Percentiles rank a stretch among this genome's conserved stretches.
phyloP scores from a whole-genome alignment of 371 early-diverging fungal genomes.

The Syncephalastrum monosporum region DNA sequence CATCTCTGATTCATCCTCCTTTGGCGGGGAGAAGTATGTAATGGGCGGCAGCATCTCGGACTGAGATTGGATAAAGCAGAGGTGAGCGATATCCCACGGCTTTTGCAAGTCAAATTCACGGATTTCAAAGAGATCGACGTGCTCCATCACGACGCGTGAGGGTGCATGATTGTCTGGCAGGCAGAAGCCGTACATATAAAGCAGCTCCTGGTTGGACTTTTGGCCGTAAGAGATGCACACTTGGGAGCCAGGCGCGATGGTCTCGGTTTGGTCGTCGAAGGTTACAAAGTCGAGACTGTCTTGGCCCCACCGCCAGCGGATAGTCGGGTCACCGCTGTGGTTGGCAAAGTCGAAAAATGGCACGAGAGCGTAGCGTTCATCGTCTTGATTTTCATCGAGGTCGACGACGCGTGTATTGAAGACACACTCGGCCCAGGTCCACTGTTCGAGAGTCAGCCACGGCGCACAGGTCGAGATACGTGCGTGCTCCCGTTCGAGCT shows the following conservation, averaged over 20 bases:
- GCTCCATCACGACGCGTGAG: constrained; percentile 16
- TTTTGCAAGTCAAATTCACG: constrained; percentile 20
- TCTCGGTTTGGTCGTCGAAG: neutral
- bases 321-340: constrained; percentile 41
- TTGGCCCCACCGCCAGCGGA: constrained; percentile 47
- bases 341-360: constrained; percentile 66
- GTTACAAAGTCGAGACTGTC: constrained; percentile 13
- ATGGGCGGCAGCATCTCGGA: constrained; percentile 12
- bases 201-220: constrained; percentile 64
- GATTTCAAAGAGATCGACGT: constrained; percentile 19
- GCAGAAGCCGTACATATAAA: constrained; percentile 61
- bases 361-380: constrained; percentile 21
- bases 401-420: constrained; percentile 56
- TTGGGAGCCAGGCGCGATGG: constrained; percentile 19
- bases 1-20: neutral
- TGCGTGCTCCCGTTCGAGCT: constrained; percentile 26
- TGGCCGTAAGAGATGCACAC: constrained; percentile 54
- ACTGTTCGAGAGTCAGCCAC: constrained; percentile 35
- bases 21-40: constrained; percentile 4
- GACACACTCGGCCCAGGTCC: constrained; percentile 51
- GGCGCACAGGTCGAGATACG: constrained; percentile 13
- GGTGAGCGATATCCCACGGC: constrained; percentile 3
- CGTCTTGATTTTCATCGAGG: constrained; percentile 18
- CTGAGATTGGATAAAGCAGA: constrained; percentile 1
- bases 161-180: constrained; percentile 32